These are phyloP conservation scores for Globisporangium nodosum DNA, from an alignment of 352 stramenopile genomes.

Conservation along the genomic window DNA sequence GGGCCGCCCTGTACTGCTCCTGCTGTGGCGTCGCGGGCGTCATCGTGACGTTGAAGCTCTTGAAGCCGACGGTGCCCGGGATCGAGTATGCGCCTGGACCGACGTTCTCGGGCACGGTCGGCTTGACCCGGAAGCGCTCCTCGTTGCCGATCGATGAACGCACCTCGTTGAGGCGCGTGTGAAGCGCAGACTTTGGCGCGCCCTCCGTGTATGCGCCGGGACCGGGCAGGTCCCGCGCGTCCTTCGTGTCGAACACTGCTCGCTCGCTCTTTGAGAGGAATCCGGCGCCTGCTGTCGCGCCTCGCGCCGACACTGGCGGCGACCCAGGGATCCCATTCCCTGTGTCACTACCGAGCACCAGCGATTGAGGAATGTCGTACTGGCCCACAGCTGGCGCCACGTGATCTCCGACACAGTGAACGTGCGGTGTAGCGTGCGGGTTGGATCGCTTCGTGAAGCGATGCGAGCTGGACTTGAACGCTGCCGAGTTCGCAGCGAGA, in stretches of 20 bases:
- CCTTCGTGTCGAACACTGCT: conserved; percentile 35
- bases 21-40: neutral
- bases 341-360: neutral
- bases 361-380: conserved; percentile 26
- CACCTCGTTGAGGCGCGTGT: conserved; percentile 32
- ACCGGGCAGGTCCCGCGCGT: conserved; percentile 35
- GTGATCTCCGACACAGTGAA: conserved; percentile 44
- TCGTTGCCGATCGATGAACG: conserved; percentile 45
- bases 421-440: conserved; percentile 38
- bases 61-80: conserved; percentile 43
- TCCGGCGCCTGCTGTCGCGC: conserved; percentile 10
- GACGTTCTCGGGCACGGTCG: conserved; percentile 36
- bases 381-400: conserved; percentile 41
- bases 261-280: conserved; percentile 46
- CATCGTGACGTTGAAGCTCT: conserved; percentile 74
- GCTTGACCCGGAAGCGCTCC: conserved; percentile 42
- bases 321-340: neutral
- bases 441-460: conserved; percentile 39
- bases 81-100: conserved; percentile 54
- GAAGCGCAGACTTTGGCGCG: conserved; percentile 4
- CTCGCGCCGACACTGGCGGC: conserved; percentile 8
- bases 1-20: neutral
- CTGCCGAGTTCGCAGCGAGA: conserved; percentile 32
- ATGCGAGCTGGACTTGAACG: conserved; percentile 54
- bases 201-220: conserved; percentile 36